phyloP scores from a whole-genome alignment of 2,329 filamentous ascomycete genomes.

The Colletotrichum spaethianum region DNA sequence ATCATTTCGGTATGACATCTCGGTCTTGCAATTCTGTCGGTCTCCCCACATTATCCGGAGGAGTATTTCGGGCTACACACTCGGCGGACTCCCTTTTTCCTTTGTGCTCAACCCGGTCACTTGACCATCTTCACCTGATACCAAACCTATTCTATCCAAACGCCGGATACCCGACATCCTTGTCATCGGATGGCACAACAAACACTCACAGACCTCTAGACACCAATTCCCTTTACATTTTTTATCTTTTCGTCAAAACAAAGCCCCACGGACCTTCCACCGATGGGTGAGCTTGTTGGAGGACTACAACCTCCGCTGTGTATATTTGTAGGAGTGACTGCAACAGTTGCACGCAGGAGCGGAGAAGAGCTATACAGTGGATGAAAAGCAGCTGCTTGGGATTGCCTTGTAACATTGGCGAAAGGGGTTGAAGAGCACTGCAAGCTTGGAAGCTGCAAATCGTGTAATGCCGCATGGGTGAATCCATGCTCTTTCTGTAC shows the following conservation, averaged over 20 bases:
- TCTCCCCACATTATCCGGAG: conserved; percentile 33
- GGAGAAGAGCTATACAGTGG: conserved; percentile 34
- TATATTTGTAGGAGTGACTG: conserved; percentile 39
- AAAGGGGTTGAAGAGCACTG: conserved; percentile 29
- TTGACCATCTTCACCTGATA: conserved; percentile 41
- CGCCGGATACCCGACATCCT: conserved; percentile 40
- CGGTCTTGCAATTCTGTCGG: conserved; percentile 22
- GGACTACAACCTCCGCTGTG: conserved; percentile 33
- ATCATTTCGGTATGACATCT: conserved; percentile 40
- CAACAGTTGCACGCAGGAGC: conserved; percentile 21
- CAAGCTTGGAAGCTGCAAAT: conserved; percentile 40
- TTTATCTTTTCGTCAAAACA: conserved; percentile 34
- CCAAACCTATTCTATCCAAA: conserved; percentile 37
- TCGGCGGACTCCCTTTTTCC: conserved; percentile 35
- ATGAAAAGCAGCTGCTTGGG: conserved; percentile 40
- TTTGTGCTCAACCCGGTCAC: conserved; percentile 37
- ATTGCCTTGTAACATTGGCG: conserved; percentile 40
- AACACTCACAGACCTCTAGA: conserved; percentile 37
- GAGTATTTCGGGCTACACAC: conserved; percentile 23
- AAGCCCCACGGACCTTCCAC: conserved; percentile 30
- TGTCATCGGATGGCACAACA: conserved; percentile 39
- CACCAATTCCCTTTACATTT: conserved; percentile 39
- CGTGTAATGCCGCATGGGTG: conserved; percentile 35
- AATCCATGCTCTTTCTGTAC: conserved; percentile 40
- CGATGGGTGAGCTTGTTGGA: conserved; percentile 31